phyloP scores from a whole-genome alignment of 768 basidiomycete species.

The Kwoniella heveanensis region DNA sequence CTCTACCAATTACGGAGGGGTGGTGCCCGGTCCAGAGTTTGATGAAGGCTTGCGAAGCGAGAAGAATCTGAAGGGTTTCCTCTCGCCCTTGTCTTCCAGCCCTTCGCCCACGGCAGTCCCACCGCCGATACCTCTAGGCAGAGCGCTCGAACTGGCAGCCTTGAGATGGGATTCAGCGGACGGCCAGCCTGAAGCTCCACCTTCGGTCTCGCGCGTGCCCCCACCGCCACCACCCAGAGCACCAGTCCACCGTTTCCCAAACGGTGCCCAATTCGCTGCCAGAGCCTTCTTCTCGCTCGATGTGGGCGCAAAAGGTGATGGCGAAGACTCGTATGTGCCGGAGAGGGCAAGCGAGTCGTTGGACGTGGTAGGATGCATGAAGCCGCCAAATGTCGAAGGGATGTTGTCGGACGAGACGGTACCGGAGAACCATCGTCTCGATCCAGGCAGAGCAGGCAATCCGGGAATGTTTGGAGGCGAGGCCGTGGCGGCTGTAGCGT shows the following conservation, averaged over 20 bases:
- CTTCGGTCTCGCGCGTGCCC: not conserved
- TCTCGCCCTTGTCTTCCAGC: conserved; percentile 1
- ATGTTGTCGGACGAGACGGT: conserved; percentile 41
- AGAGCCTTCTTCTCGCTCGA: conserved; percentile 52
- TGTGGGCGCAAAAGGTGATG: conserved; percentile 48
- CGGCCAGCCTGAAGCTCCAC: conserved; percentile 19
- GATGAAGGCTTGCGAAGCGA: conserved; percentile 22
- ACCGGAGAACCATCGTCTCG: conserved; percentile 50
- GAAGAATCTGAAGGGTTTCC: conserved; percentile 29
- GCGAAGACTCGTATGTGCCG: conserved; percentile 30
- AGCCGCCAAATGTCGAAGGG: conserved; percentile 19
- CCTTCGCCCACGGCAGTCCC: not conserved
- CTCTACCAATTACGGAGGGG: conserved; percentile 15
- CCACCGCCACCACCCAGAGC: not conserved
- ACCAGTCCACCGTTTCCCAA: conserved; percentile 26
- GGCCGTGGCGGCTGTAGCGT: conserved; percentile 8
- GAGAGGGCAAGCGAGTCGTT: conserved; percentile 45
- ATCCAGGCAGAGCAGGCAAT: conserved; percentile 33
- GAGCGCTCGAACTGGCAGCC: conserved; percentile 1
- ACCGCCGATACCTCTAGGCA: not conserved
- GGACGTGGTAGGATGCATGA: conserved; percentile 38
- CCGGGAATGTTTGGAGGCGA: conserved; percentile 22
- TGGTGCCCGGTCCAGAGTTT: not conserved
- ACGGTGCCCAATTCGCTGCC: conserved; percentile 49
- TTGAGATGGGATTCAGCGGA: conserved; percentile 1